phyloP scores from a whole-genome alignment of 2,329 filamentous ascomycete genomes.

The Aspergillus sp. region DNA sequence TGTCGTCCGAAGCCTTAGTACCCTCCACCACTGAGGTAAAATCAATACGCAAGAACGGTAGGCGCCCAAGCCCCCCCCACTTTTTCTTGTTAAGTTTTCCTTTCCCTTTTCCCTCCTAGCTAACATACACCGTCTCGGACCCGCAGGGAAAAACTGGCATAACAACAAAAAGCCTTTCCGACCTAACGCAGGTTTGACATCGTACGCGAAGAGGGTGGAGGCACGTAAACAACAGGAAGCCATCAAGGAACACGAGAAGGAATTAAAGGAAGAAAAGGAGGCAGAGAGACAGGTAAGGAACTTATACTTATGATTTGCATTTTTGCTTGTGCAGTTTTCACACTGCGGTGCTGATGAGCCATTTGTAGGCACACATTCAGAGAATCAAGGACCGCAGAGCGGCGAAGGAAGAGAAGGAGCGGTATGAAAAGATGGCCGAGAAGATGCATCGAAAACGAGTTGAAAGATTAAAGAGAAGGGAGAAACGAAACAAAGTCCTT shows the following conservation, averaged over 20 bases:
- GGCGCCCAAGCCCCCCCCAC: slow-evolving; percentile 21
- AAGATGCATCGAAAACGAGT: slow-evolving; percentile 98
- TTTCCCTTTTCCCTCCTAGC: slow-evolving; percentile 10
- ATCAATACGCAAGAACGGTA: slow-evolving; percentile 85
- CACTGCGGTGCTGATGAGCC: slow-evolving; percentile 3
- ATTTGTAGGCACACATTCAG: slow-evolving; percentile 68
- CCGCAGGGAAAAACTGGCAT: slow-evolving; percentile 92
- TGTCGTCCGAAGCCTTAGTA: slow-evolving; percentile 44
- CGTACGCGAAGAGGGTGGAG: slow-evolving; percentile 74
- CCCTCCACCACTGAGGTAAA: slow-evolving; percentile 32
- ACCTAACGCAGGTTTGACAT: slow-evolving; percentile 71
- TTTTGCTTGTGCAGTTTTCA: not conserved
- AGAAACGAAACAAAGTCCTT: slow-evolving; percentile 74
- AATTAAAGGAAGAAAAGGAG: slow-evolving; percentile 95
- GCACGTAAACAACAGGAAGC: slow-evolving; percentile 68
- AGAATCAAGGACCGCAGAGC: slow-evolving; percentile 80
- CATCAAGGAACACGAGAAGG: slow-evolving; percentile 90
- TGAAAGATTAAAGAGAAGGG: slow-evolving; percentile 87
- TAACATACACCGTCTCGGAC: slow-evolving; percentile 21
- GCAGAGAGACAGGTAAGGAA: slow-evolving; percentile 72
- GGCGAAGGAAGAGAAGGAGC: slow-evolving; percentile 87
- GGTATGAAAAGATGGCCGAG: slow-evolving; percentile 90
- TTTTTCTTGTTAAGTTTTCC: slow-evolving; percentile 17
- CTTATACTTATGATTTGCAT: not conserved
- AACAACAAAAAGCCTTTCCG: slow-evolving; percentile 79